phyloP scores from a whole-genome alignment of 495 filamentous ascomycete species.

The Neurospora sp. region DNA sequence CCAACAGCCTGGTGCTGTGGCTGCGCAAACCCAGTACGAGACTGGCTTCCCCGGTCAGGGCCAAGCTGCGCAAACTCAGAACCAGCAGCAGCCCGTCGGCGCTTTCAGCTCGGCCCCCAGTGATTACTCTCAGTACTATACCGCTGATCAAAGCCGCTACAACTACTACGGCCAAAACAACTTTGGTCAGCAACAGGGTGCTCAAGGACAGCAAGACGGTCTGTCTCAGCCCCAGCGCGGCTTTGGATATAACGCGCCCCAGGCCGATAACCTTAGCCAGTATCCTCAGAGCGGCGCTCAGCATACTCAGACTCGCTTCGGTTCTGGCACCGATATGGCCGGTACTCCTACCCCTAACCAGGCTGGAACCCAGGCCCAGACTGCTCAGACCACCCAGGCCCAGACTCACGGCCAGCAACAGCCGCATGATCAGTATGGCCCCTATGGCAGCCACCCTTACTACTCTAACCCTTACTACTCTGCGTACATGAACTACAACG shows the following conservation, averaged over 20 bases:
- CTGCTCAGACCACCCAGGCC: constrained; percentile 56
- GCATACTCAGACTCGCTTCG: constrained; percentile 19
- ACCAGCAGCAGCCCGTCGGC: constrained; percentile 43
- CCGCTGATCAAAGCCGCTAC: constrained; percentile 70
- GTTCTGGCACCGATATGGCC: constrained; percentile 55
- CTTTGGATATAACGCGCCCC: constrained; percentile 64
- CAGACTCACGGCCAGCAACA: constrained; percentile 49
- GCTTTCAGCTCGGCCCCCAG: constrained; percentile 63
- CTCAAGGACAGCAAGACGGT: constrained; percentile 61
- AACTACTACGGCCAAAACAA: constrained; percentile 64
- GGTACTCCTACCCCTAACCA: constrained; percentile 72
- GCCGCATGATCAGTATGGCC: constrained; percentile 56
- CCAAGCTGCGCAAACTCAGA: constrained; percentile 46
- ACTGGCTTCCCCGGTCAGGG: constrained; percentile 44
- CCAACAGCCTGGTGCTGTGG: constrained; percentile 49
- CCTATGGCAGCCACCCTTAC: constrained; percentile 62
- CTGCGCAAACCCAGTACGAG: constrained; percentile 32
- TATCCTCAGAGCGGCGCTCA: constrained; percentile 56
- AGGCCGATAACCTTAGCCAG: constrained; percentile 64
- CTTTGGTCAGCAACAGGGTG: constrained; percentile 59
- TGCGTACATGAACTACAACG: constrained; percentile 68
- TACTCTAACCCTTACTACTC: constrained; percentile 71
- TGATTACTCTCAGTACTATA: constrained; percentile 81
- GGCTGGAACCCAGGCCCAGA: constrained; percentile 12
- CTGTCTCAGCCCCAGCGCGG: constrained; percentile 54